phyloP scores from a whole-genome alignment of 2,329 filamentous ascomycete species.

The Karstenula rhodostoma region DNA sequence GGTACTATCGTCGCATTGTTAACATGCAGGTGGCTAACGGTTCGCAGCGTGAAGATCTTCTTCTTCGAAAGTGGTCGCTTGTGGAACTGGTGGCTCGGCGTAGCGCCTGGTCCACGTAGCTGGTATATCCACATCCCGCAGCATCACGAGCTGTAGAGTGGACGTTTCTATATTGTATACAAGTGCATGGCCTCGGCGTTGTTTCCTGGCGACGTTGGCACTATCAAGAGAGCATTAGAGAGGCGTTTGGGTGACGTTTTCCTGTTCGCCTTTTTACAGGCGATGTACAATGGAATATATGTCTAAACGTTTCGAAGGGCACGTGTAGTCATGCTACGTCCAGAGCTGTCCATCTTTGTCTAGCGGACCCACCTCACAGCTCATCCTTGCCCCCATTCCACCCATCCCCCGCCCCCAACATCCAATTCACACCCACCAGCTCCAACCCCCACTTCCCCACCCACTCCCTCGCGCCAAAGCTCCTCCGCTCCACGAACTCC shows the following conservation, averaged over 20 bases:
- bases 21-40: not conserved
- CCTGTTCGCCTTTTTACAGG: not conserved
- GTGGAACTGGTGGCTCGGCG: constrained; percentile 70
- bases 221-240: constrained; percentile 8
- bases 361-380: constrained; percentile 15
- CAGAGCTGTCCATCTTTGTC: too few species aligned
- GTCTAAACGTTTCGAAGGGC: too few species aligned
- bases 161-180: not conserved
- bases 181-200: constrained; percentile 13
- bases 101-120: constrained; percentile 63
- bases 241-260: constrained; percentile 5
- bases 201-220: not conserved
- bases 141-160: constrained; percentile 35
- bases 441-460: constrained; percentile 36
- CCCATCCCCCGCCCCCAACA: constrained; percentile 48
- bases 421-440: constrained; percentile 47
- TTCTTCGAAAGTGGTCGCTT: constrained; percentile 62
- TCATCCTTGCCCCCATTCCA: constrained; percentile 37
- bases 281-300: too few species aligned
- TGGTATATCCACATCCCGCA: constrained; percentile 60
- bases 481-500: constrained; percentile 46
- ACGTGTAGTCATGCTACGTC: too few species aligned
- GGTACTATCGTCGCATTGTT: not conserved
- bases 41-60: constrained; percentile 60
- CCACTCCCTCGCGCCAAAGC: constrained; percentile 36